A percentile compares a stretch with the other conserved stretches of the same genome.
Evolutionary conservation across 306 rosid species (phyloP).

Genomic region (Quercus agrifolia): DNA sequence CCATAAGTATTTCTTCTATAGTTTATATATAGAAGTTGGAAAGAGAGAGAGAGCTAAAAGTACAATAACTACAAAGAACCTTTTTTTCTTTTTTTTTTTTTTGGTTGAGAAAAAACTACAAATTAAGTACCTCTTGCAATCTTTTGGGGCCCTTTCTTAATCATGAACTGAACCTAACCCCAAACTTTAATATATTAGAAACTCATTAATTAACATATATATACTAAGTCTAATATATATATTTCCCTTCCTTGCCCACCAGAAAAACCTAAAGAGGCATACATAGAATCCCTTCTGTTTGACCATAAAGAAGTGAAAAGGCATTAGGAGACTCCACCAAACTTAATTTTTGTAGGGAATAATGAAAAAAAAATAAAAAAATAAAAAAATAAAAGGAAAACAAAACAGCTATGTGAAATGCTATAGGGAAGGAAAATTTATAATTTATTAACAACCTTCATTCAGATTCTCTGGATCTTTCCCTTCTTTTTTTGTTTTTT

Average conservation of each 20-base stretch:
- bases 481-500: neutral
- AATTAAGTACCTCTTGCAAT: conserved; percentile 27
- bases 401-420: too few relatives aligned
- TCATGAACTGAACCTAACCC: conserved; percentile 44
- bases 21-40: conserved; percentile 4
- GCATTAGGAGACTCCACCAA: neutral
- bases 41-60: conserved; percentile 5
- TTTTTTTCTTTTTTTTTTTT: too few relatives aligned
- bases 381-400: neutral
- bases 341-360: neutral
- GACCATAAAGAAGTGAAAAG: conserved; percentile 17
- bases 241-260: conserved; percentile 20
- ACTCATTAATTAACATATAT: too few relatives aligned
- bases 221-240: neutral
- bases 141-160: conserved; percentile 42
- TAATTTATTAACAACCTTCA: neutral
- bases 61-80: neutral
- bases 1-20: conserved; percentile 27
- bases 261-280: neutral
- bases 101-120: too few relatives aligned
- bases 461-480: neutral
- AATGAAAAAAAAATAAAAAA: neutral
- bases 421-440: too few relatives aligned
- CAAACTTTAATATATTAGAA: neutral
- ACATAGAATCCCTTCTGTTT: neutral